Conservation (phyloP, 2,329 filamentous ascomycete genomes). For the Cladophialophora carrionii region DNA sequence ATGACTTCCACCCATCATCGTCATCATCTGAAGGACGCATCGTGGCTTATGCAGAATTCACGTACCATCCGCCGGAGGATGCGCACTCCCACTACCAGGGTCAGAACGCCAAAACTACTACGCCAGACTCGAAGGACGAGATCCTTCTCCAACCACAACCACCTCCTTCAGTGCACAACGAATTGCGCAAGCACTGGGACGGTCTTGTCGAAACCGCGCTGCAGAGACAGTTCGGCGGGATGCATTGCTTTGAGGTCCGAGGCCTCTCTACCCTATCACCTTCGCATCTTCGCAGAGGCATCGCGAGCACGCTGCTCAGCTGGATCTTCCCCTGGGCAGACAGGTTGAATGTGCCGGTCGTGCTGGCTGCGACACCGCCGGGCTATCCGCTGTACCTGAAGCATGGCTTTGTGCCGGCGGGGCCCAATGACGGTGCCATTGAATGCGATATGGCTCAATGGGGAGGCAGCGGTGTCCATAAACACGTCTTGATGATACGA, state of each 20-base stretch:
- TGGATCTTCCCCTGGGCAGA: slow-evolving; percentile 26
- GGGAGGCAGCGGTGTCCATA: slow-evolving; percentile 24
- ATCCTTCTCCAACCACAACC: not conserved
- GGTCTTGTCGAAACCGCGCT: slow-evolving; percentile 19
- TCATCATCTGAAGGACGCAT: slow-evolving; percentile 3
- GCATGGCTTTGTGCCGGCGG: slow-evolving; percentile 26
- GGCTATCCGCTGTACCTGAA: slow-evolving; percentile 22
- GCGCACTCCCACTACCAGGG: not conserved
- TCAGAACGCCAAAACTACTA: no score
- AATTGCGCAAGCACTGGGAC: slow-evolving; percentile 21
- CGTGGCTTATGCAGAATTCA: slow-evolving; percentile 22
- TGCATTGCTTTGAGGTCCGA: slow-evolving; percentile 28
- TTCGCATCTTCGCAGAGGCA: slow-evolving; percentile 22
- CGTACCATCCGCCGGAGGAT: slow-evolving; percentile 19
- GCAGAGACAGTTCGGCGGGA: slow-evolving; percentile 5
- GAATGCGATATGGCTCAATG: slow-evolving; percentile 25
- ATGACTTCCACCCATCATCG: not conserved
- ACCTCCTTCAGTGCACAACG: slow-evolving; percentile 9
- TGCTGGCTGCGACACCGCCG: slow-evolving; percentile 23
- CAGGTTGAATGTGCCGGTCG: slow-evolving; percentile 15
- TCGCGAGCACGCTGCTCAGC: slow-evolving; percentile 19
- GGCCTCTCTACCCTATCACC: slow-evolving; percentile 18
- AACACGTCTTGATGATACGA: slow-evolving; percentile 24
- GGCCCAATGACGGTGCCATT: slow-evolving; percentile 10
- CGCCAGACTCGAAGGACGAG: not conserved